Percentiles rank a stretch among this genome's conserved stretches.
These are phyloP conservation scores for Hypoxylon perforatum DNA, from an alignment of 495 filamentous ascomycete species.

Conservation along the genomic window DNA sequence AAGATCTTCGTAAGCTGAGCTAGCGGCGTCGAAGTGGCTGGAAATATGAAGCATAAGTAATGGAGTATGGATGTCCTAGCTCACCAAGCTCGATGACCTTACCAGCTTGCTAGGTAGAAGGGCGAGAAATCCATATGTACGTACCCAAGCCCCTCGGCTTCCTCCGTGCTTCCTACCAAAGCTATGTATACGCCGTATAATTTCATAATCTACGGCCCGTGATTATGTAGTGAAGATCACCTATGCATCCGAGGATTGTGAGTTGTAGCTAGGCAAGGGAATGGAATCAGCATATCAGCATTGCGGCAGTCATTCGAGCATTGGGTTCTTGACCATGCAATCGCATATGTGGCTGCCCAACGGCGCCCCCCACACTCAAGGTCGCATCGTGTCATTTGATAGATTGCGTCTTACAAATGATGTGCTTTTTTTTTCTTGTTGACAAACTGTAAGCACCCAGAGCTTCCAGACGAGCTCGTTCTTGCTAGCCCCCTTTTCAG, in stretches of 20 bases:
- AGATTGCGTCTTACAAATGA: constrained; percentile 17
- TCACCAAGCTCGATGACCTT: background rate
- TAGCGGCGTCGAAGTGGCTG: constrained; percentile 14
- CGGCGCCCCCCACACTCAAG: constrained; percentile 26
- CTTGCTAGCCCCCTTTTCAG: background rate
- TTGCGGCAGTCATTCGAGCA: background rate
- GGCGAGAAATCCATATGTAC: too few species aligned
- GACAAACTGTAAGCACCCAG: background rate
- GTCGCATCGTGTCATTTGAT: constrained; percentile 30
- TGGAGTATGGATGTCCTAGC: background rate
- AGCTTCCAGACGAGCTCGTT: background rate
- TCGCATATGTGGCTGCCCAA: constrained; percentile 26
- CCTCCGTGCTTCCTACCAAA: too few species aligned
- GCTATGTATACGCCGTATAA: background rate
- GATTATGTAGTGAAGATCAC: background rate
- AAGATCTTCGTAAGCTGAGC: constrained; percentile 30
- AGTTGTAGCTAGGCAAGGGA: constrained; percentile 9
- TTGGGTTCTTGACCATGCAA: constrained; percentile 20
- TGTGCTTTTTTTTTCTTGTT: background rate
- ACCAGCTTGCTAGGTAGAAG: too few species aligned
- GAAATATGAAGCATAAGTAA: background rate
- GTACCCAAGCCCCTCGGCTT: too few species aligned
- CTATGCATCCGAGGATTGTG: constrained; percentile 1
- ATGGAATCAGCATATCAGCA: constrained; percentile 20
- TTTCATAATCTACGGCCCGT: background rate